Evolutionary conservation across 1,284 basidiomycete genomes (phyloP).

Genomic region (Fomitopsis schrenkii): DNA sequence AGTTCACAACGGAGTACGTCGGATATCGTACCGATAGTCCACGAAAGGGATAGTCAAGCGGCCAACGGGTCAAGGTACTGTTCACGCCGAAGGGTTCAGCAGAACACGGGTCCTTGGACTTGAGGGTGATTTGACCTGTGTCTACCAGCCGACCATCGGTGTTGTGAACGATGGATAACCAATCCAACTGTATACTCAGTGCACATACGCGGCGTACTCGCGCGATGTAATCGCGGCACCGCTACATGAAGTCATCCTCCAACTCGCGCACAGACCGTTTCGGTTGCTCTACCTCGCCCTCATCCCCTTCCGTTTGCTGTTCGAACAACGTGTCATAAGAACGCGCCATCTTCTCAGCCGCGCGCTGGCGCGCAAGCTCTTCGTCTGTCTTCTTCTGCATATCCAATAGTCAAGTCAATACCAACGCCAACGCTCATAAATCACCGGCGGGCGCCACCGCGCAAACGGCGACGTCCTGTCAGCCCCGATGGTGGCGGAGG

Average conservation of each 20-base stretch:
- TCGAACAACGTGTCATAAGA: slow-evolving; percentile 73
- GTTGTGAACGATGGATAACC: too few species aligned
- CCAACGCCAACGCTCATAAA: neutral
- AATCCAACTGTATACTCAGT: too few species aligned
- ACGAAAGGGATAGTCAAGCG: neutral
- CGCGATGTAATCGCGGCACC: neutral
- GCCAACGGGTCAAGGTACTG: neutral
- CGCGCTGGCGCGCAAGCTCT: slow-evolving; percentile 61
- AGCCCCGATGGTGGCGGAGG: neutral
- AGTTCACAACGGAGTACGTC: neutral
- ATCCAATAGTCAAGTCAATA: neutral
- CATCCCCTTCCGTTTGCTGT: slow-evolving; percentile 40
- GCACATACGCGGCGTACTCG: too few species aligned
- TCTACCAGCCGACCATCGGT: too few species aligned
- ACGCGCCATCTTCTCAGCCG: slow-evolving; percentile 72
- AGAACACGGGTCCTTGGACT: neutral
- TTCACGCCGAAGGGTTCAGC: neutral
- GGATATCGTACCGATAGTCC: neutral
- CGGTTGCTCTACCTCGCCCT: slow-evolving; percentile 29
- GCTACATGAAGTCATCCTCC: slow-evolving; percentile 49
- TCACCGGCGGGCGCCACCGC: neutral
- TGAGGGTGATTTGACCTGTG: too few species aligned
- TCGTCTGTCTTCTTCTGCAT: slow-evolving; percentile 67
- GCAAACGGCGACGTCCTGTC: neutral
- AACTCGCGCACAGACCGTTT: slow-evolving; percentile 58